phyloP scores from a whole-genome alignment of 2,329 filamentous ascomycete genomes.

The Calonectria pseudoturangicola region DNA sequence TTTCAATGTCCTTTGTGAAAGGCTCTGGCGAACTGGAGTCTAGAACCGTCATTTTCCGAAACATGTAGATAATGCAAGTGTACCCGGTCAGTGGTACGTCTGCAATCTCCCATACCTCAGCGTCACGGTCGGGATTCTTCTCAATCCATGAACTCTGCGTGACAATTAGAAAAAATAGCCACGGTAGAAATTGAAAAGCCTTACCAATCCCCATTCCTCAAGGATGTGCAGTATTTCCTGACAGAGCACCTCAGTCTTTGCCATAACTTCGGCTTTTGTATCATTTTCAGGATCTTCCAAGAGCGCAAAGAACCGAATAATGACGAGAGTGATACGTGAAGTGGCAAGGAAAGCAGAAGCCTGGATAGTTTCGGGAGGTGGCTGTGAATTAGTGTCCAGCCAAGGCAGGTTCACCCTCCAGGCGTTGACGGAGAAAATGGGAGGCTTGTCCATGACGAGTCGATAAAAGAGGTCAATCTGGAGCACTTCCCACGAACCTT shows the following conservation, averaged over 20 bases:
- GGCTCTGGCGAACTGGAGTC: constrained; percentile 53
- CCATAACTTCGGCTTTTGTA: constrained; percentile 48
- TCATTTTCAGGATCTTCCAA: constrained; percentile 50
- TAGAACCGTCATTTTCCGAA: constrained; percentile 56
- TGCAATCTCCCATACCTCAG: constrained; percentile 53
- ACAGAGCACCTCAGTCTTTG: constrained; percentile 55
- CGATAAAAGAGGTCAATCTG: constrained; percentile 58
- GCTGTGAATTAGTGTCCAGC: constrained; percentile 51
- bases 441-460: constrained; percentile 56
- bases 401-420: constrained; percentile 60
- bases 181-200: not conserved
- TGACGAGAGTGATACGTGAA: constrained; percentile 55
- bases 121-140: constrained; percentile 42
- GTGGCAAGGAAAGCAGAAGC: constrained; percentile 54
- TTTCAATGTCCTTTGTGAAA: constrained; percentile 53
- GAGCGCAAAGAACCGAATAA: constrained; percentile 57
- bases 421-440: constrained; percentile 51
- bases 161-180: not conserved
- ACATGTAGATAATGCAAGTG: constrained; percentile 59
- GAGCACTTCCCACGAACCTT: constrained; percentile 58
- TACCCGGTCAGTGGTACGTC: constrained; percentile 57
- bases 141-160: constrained; percentile 52
- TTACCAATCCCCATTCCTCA: constrained; percentile 56
- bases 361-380: constrained; percentile 49
- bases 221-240: constrained; percentile 54